Evolutionary conservation across 2,329 filamentous ascomycete genomes (phyloP).

Genomic region (Aspergillus sp.): DNA sequence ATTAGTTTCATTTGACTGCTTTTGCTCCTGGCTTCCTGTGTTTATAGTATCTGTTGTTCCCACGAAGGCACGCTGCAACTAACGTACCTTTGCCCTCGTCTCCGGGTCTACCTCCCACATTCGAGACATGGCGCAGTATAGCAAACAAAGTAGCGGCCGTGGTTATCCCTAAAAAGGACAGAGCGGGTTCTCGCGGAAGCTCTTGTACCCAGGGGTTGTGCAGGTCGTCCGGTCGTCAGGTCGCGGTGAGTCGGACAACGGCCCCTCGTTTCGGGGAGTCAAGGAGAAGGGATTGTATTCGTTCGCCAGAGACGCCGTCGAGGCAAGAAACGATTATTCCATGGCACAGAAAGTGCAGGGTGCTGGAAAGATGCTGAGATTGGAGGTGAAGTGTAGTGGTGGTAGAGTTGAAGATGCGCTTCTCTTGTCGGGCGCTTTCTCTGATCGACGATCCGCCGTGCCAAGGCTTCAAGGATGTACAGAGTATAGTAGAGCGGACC

Average conservation of each 20-base stretch:
- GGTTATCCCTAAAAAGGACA: background rate
- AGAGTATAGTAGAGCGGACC: background rate
- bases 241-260: too few species aligned
- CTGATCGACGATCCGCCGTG: background rate
- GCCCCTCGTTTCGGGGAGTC: too few species aligned
- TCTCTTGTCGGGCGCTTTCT: too few species aligned
- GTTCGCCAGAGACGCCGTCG: too few species aligned
- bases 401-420: background rate
- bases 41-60: background rate
- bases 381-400: background rate
- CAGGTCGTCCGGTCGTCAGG: too few species aligned
- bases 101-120: constrained; percentile 99
- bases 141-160: constrained; percentile 3
- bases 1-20: constrained; percentile 6
- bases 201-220: too few species aligned
- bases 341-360: too few species aligned
- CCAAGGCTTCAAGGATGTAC: background rate
- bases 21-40: too few species aligned
- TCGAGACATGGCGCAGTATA: constrained; percentile 45
- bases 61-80: background rate
- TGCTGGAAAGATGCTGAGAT: too few species aligned
- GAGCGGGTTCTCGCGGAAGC: too few species aligned
- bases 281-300: too few species aligned
- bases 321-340: too few species aligned
- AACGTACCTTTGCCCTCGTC: constrained; percentile 77